Conservation (phyloP, 371 early-diverging fungal species). For the Nematocida sp. region DNA sequence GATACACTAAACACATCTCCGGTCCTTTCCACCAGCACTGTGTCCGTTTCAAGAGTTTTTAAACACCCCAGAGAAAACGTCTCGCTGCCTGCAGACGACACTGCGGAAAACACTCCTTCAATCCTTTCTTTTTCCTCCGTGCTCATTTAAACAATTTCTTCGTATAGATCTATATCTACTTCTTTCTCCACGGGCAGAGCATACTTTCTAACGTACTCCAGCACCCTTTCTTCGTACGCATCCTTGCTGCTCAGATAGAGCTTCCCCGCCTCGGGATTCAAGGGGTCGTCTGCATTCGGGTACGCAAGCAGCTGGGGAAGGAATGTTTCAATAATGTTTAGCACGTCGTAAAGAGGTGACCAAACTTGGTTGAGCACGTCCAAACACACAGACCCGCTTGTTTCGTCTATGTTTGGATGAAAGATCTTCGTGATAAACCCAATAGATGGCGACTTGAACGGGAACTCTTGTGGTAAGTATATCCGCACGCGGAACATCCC, state of each 20-base stretch:
- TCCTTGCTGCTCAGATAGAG: slow-evolving; percentile 81
- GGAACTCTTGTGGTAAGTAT: slow-evolving; percentile 92
- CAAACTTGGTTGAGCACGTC: slow-evolving; percentile 99
- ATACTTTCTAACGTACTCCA: slow-evolving; percentile 57
- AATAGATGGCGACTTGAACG: slow-evolving; percentile 95
- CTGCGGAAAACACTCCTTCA: slow-evolving; percentile 21
- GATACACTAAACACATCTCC: background rate
- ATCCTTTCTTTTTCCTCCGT: background rate
- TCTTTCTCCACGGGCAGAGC: slow-evolving; percentile 41
- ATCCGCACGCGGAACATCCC: slow-evolving; percentile 94
- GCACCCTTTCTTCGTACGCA: slow-evolving; percentile 70
- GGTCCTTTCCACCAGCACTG: background rate
- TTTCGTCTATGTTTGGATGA: slow-evolving; percentile 98
- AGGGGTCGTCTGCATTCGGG: slow-evolving; percentile 96
- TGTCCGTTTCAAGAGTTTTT: background rate
- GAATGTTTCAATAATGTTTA: slow-evolving; percentile 93
- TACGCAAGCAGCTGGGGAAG: slow-evolving; percentile 90
- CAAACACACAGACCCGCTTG: slow-evolving; percentile 91
- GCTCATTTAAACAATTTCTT: slow-evolving; percentile 46
- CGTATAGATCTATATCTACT: slow-evolving; percentile 15
- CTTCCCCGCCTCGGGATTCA: slow-evolving; percentile 95
- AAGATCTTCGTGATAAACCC: slow-evolving; percentile 97
- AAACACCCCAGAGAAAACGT: slow-evolving; percentile 15
- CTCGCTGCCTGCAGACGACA: slow-evolving; percentile 26
- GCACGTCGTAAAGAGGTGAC: slow-evolving; percentile 82